Evolutionary conservation across 768 basidiomycete species (phyloP).

Genomic region (Dioszegia aurantiaca): DNA sequence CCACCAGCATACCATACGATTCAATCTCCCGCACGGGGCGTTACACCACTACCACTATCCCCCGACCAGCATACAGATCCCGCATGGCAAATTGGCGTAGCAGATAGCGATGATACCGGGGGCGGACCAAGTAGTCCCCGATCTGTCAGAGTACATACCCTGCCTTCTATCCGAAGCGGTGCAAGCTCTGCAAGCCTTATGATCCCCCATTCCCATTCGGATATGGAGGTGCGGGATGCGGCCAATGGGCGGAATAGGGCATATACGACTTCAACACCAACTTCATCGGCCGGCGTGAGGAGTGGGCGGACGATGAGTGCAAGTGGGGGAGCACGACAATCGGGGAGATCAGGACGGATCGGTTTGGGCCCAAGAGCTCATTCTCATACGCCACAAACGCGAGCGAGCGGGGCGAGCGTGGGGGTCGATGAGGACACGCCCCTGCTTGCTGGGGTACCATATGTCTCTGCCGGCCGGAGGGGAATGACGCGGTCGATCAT

Average conservation of each 20-base stretch:
- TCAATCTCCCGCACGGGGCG: background rate
- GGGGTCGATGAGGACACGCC: background rate
- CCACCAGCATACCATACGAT: slow-evolving; percentile 46
- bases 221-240: background rate
- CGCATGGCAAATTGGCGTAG: background rate
- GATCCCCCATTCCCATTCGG: background rate
- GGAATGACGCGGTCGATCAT: slow-evolving; percentile 32
- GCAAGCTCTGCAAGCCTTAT: background rate
- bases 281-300: too few species aligned
- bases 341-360: background rate
- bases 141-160: slow-evolving; percentile 5
- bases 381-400: background rate
- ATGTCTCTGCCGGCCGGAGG: background rate
- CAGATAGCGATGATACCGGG: background rate
- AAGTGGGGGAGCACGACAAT: background rate
- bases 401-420: background rate
- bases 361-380: background rate
- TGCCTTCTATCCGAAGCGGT: background rate
- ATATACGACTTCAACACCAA: slow-evolving; percentile 7
- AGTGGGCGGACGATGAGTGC: slow-evolving; percentile 4
- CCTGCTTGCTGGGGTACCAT: background rate
- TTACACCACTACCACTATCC: too few species aligned
- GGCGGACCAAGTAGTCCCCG: slow-evolving; percentile 1
- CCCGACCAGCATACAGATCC: too few species aligned
- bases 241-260: slow-evolving; percentile 1